Evolutionary conservation across 1,284 basidiomycete species (phyloP), one percentile per base, ranked within the genome.

Genomic region (Cutaneotrichosporon sp.): DNA sequence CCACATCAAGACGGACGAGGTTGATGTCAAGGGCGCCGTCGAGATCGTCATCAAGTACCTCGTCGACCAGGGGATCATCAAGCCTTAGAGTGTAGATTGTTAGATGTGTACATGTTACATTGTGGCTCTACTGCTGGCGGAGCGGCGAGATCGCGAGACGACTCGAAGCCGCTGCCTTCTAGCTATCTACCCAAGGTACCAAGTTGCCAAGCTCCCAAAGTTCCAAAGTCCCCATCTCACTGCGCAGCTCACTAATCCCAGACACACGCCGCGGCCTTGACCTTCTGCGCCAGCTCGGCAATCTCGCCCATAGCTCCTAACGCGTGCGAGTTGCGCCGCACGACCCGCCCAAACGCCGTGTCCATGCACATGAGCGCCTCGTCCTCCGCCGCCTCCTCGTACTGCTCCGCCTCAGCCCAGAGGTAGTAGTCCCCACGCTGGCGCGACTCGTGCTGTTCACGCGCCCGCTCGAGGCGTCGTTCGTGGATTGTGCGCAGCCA

Each of bases 1-100:
- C 55, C 92, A 96, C 77, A 88, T 99, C 73, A 84, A 82, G 69
- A 97, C 94, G 5, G 83, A 88, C 71, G 81, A 90, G 74, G 81
- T 80, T 29, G 83, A 86, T 61, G 86, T 98, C 41, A 79, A 81
- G 34, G 84, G 87, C 51, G 85, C 89, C 47, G 92, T 97, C 41
- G 79, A 81, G 58, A 79, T 83, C 54, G 92, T 98, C 69, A 81
- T 83, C 27, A 80, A 86, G 61, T 97, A 97, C 78, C 84, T 99
- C 59, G 68, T 79, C 50, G 75, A 79, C 59, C 80, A 81, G 66
- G 74, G 75, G 17, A 62, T 77, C 37, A 67, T 78, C 62, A 35
- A 58, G 54, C 44, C 55, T 26, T 49, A 44, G 26, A 45, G 37
- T 19, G 29, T 19, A 49, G 38, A 45, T 9, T 37, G 32, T 35